Evolutionary conservation across 2,329 filamentous ascomycete species (phyloP), one percentile per base, ranked within the genome.

Genomic region (Aspergillus neoniger): DNA sequence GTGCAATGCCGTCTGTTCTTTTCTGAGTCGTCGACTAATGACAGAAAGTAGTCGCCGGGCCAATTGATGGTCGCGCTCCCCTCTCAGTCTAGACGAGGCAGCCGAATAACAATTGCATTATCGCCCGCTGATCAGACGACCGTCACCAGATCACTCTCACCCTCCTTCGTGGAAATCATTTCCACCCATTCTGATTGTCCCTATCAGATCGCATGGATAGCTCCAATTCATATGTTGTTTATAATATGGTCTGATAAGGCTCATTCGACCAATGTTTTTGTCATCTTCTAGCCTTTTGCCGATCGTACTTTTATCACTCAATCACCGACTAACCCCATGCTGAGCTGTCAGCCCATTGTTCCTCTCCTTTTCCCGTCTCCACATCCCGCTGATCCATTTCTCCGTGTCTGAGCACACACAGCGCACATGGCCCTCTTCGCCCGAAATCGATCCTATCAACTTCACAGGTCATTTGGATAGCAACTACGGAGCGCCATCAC

Each of bases 121-220:
- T 50, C 47, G 25, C 25, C 41, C 25, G 47, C 47, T 50, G 47
- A 50, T 50, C 47, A 30, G 47, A 30, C 47, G 47, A 50, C 47
- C 53, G 41, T 57, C 57, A 51, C 25, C 43, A 19, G 32, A 55
- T 43, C 53, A 51, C 43, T 51, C 41, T 55, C 56, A 21, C 25
- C 25, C 28, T 55, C 28, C 54, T 57, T 39, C 23, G 43, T 48
- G 54, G 28, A 49, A 57, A 6, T 39, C 5, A 39, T 38, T 49
- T 49, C 43, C 43, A 49, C 32, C 12, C 47, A 6, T 12, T 14
- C 38, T 55, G 15, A 55, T 55, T 41, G 21, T n/a, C 17, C 17
- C 50, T 53, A 15, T 23, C 28, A 25, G 30, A 53, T 39, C 9
- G n/a, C 30, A 53, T 23, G 8, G 6, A 15, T 17, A 14, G 30